Evolutionary conservation across 1,284 basidiomycete genomes (phyloP).

Genomic region (Sporisorium iseilematis-ciliati): DNA sequence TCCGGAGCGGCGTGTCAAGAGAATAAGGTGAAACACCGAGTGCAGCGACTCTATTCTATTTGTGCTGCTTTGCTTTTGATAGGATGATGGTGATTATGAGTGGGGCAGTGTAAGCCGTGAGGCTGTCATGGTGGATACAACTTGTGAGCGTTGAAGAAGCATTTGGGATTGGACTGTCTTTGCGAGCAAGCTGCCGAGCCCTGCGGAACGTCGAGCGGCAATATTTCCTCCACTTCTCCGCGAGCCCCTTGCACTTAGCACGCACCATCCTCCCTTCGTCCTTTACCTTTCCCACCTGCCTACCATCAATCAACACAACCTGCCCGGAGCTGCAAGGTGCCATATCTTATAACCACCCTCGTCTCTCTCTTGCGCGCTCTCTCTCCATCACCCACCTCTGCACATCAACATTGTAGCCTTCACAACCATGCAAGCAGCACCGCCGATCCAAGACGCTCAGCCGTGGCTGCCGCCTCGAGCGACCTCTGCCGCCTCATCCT

Average conservation of each 20-base stretch:
- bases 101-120: no score
- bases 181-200: no score
- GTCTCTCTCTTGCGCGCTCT: neutral
- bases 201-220: no score
- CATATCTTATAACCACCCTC: neutral
- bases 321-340: neutral
- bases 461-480: conserved; percentile 1
- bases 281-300: neutral
- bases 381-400: neutral
- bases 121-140: no score
- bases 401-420: no score
- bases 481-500: conserved; percentile 7
- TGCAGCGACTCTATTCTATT: neutral
- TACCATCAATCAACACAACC: neutral
- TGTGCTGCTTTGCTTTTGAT: neutral
- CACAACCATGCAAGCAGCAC: conserved; percentile 6
- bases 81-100: no score
- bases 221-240: neutral
- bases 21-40: conserved; percentile 20
- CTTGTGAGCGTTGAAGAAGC: no score
- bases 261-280: neutral
- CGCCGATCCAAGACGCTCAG: neutral
- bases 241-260: conserved; percentile 7
- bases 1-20: conserved; percentile 5
- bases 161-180: no score